These are phyloP conservation scores for Hordeum marinum DNA, from an alignment of 176 grass and related monocot species.

Conservation along the genomic window DNA sequence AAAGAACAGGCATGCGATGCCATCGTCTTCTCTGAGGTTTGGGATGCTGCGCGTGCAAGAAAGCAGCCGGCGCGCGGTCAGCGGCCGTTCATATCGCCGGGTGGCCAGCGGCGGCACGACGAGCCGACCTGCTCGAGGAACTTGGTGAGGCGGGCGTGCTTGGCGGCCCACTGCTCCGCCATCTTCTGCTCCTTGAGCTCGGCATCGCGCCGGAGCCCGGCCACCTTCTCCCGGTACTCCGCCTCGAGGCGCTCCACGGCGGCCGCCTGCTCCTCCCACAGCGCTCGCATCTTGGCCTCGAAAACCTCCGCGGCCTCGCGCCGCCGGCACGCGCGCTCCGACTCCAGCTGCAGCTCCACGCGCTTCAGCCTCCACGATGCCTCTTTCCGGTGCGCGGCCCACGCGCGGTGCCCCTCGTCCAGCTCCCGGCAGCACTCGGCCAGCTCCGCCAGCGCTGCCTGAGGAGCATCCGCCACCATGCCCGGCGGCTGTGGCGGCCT, in stretches of 20 bases:
- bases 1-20: not conserved
- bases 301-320: slow-evolving; percentile 77
- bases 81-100: slow-evolving; percentile 52
- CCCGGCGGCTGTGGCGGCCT: not conserved
- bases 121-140: slow-evolving; percentile 70
- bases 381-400: slow-evolving; percentile 80
- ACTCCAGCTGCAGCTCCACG: slow-evolving; percentile 87
- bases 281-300: slow-evolving; percentile 64
- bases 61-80: slow-evolving; percentile 18
- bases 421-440: slow-evolving; percentile 71
- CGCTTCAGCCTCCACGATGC: slow-evolving; percentile 81
- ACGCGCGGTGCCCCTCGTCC: slow-evolving; percentile 79
- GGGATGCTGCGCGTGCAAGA: not conserved
- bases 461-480: slow-evolving; percentile 14
- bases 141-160: slow-evolving; percentile 68
- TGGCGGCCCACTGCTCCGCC: slow-evolving; percentile 89
- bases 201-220: slow-evolving; percentile 67
- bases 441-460: slow-evolving; percentile 48
- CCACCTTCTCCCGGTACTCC: slow-evolving; percentile 75
- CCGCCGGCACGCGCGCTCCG: slow-evolving; percentile 64
- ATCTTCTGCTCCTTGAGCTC: slow-evolving; percentile 89
- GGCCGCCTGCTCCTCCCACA: slow-evolving; percentile 63
- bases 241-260: slow-evolving; percentile 66
- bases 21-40: not conserved
- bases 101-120: slow-evolving; percentile 23